phyloP scores from a whole-genome alignment of 176 grass and related monocot genomes.

The Musa schizocarpa region DNA sequence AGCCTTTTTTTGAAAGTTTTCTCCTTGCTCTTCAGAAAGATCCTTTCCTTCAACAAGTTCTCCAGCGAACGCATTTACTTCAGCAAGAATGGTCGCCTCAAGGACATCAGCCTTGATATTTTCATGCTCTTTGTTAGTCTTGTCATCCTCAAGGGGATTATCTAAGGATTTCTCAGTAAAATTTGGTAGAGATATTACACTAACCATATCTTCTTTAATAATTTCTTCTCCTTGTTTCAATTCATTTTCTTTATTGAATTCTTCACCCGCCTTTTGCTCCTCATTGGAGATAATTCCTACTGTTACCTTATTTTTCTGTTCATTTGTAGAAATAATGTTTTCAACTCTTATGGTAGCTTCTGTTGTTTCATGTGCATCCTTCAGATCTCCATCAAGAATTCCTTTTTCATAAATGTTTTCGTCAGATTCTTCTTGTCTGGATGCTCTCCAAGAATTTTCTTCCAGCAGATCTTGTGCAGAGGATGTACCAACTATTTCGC shows the following conservation, averaged over 20 bases:
- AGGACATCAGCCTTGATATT: not conserved
- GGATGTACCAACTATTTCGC: not conserved
- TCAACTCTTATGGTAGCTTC: not conserved
- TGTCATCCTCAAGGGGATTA: not conserved
- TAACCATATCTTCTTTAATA: not conserved
- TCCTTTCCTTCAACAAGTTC: not conserved
- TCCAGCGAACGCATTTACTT: not conserved
- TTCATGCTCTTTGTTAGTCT: not conserved
- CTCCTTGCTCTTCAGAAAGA: not conserved
- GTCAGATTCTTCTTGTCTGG: not conserved
- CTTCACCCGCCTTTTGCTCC: not conserved
- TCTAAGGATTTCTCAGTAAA: not conserved
- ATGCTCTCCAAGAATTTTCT: not conserved
- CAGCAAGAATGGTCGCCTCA: not conserved
- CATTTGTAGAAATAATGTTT: not conserved
- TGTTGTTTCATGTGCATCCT: not conserved
- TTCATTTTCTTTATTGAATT: not conserved
- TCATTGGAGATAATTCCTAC: not conserved
- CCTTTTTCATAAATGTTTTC: not conserved
- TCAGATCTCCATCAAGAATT: not conserved
- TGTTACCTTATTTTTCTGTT: conserved; percentile 1
- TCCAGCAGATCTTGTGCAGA: not conserved
- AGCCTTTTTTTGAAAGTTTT: not conserved
- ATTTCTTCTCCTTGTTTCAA: not conserved
- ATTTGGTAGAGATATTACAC: not conserved